Evolutionary conservation across 768 basidiomycete species (phyloP), one percentile per base, ranked within the genome.

Genomic region (Podaxis rugospora): DNA sequence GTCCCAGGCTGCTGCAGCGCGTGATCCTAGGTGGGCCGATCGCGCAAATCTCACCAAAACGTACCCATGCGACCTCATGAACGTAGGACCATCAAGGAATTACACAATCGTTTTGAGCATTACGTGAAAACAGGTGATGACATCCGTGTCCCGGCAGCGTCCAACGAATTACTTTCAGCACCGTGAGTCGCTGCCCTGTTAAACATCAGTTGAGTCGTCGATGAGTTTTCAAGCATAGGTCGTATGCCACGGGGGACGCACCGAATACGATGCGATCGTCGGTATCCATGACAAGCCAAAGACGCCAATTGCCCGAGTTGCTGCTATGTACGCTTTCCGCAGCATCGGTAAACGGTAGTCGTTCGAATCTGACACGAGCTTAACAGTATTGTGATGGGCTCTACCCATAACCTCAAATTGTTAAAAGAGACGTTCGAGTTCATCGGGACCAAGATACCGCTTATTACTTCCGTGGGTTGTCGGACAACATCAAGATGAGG

Each of bases 101-200:
- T 96, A 52, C 75, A 79, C 66, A 73, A 74, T 25, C 87, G 92
- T 57, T 98, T 97, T 77, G 74, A 77, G 37, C 75, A 82, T 28
- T 93, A 87, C 70, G 71, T 89, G 66, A 79, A 83, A 61, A 90
- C 85, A 13, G 84, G 84, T 6, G 90, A 96, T 68, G 84, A 89
- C 66, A 88, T 87, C 0, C 77, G 73, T 55, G 91, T 98, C 65
- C 92, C 93, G 5, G 82, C 85, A 28, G 95, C 74, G 73, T 98
- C 47, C 82, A 89, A 65, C 68, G 76, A 28, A 73, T 80, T 42
- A 83, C 84, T 46, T 87, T 79, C 71, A 66, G 69, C 28, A 78
- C 74, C 54, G 88, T 89, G 65, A 14, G 82, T 69, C 7, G 13
- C 44, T 28, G 16, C 25, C 55, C 27, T 54, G 28, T 27, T 25